Percentiles rank a stretch among this genome's conserved stretches.
phyloP scores from a whole-genome alignment of 257 asterid species.

The Avicennia marina region DNA sequence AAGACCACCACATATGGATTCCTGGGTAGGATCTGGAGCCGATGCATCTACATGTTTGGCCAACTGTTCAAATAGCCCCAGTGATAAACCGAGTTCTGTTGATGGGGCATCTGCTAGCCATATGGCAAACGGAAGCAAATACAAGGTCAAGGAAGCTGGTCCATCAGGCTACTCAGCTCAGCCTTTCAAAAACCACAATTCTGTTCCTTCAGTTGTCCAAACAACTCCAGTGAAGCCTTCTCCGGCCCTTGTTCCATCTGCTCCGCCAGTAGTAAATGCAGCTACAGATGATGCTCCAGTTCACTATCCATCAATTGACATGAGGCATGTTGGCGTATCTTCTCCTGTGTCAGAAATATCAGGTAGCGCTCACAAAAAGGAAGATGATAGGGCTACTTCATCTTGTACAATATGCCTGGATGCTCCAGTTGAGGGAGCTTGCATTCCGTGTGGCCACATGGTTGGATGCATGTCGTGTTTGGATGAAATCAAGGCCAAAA shows the following conservation, averaged over 20 bases:
- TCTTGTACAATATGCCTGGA: conserved; percentile 71
- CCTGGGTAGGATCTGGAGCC: conserved; percentile 22
- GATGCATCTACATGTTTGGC: conserved; percentile 29
- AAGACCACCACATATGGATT: conserved; percentile 19
- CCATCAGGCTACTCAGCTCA: conserved; percentile 13
- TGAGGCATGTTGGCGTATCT: conserved; percentile 37
- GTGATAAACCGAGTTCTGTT: conserved; percentile 6
- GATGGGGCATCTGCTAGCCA: conserved; percentile 21
- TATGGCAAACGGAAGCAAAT: conserved; percentile 20
- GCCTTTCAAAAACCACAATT: conserved; percentile 7
- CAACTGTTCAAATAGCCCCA: conserved; percentile 8
- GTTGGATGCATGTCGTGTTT: conserved; percentile 92
- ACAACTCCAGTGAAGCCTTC: conserved; percentile 24
- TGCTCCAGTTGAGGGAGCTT: conserved; percentile 82
- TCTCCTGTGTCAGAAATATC: conserved; percentile 17
- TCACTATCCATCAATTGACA: conserved; percentile 68
- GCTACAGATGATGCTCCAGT: conserved; percentile 48
- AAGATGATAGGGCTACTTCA: conserved; percentile 32
- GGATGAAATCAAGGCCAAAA: conserved; percentile 61
- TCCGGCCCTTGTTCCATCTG: conserved; percentile 44
- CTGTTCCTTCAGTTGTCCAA: conserved; percentile 14
- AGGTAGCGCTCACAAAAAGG: conserved; percentile 16
- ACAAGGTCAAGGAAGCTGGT: not conserved
- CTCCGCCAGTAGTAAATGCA: conserved; percentile 42
- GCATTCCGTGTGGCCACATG: conserved; percentile 95